These are phyloP conservation scores for Saccharum spontaneum DNA, from an alignment of 176 grass and related monocot genomes.

Conservation along the genomic window DNA sequence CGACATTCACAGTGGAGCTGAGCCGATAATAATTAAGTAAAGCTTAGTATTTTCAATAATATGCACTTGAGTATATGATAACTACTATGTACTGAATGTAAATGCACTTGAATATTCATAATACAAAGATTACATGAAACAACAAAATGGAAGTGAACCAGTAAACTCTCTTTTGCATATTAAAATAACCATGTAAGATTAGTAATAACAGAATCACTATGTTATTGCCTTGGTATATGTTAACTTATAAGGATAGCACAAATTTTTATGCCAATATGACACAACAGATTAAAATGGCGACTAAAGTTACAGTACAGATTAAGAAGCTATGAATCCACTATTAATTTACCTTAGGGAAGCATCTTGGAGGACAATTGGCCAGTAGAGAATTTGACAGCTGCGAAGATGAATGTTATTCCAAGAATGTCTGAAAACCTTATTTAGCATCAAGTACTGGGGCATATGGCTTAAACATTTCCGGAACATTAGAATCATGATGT, in stretches of 20 bases:
- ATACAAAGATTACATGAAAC: slow-evolving; percentile 21
- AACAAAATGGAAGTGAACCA: slow-evolving; percentile 18
- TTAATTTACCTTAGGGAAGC: slow-evolving; percentile 57
- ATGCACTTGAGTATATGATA: not conserved
- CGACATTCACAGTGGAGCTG: slow-evolving; percentile 59
- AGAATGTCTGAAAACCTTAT: slow-evolving; percentile 64
- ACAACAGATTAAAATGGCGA: not conserved
- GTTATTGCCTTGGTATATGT: not conserved
- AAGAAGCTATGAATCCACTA: not conserved
- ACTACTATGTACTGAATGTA: slow-evolving; percentile 16
- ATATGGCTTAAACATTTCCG: slow-evolving; percentile 52
- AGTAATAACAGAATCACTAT: not conserved
- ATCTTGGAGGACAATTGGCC: slow-evolving; percentile 83
- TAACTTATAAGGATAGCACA: slow-evolving; percentile 1
- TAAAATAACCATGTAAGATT: not conserved
- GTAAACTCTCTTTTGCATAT: not conserved
- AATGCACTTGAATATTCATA: slow-evolving; percentile 25
- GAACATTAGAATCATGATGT: slow-evolving; percentile 67
- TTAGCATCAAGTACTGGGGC: slow-evolving; percentile 46
- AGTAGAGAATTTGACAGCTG: slow-evolving; percentile 90
- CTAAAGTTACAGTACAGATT: slow-evolving; percentile 5
- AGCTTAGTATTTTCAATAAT: slow-evolving; percentile 16
- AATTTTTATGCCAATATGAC: slow-evolving; percentile 6
- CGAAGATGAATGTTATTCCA: slow-evolving; percentile 74
- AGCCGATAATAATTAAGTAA: slow-evolving; percentile 13